Base-by-base conservation (phyloP, 768 basidiomycete genomes). In the Agrocybe praecox region DNA sequence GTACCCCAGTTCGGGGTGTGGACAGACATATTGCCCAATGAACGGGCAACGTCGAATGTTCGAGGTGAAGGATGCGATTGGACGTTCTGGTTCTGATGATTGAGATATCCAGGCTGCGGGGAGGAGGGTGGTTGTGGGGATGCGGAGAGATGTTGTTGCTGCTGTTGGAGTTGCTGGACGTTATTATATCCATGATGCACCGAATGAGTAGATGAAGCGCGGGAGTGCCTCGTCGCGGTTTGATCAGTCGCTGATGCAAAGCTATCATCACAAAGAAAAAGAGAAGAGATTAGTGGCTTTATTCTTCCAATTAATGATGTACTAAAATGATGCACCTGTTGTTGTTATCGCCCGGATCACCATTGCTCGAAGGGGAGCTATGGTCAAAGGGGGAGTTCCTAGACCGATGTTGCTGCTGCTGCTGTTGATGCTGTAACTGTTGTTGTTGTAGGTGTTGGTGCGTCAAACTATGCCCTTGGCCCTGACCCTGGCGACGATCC, bases 151-250 rank as follows among this genome's bases (percentile, higher is more conserved):
- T 40, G 36, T 14, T 40, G 36, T 14, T 40, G 36, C 32, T 29
- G 48, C 26, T 29, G 26, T 9, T 29, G 26, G 4, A 9, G 26
- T 9, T 29, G 26, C 26, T 29, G 26, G 4, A 9, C 5, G 26
- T 34, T 32, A 26, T 32, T 49, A 21, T 33, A 32, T 5, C 36
- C 36, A 40, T 73, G 76, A 57, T 82, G 57, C 9, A 44, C 43
- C 81, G 88, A 89, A 1, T 87, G 87, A 19, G 87, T 76, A 2
- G 88, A 90, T 2, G 89, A 90, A 0, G 86, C 88, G 34, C 85
- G 80, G 51, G 81, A 84, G 34, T 80, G 81, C 29, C 53, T 79
- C 62, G 33, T 46, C 52, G 29, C 18, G 36, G 33, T 45, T 21
- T 15, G 33, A 22, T 40, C 46, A 40, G 48, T 55, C 54, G 49